Evolutionary conservation across 1,284 basidiomycete species (phyloP), one percentile per base, ranked within the genome.

Genomic region (Termitomyces sp.): DNA sequence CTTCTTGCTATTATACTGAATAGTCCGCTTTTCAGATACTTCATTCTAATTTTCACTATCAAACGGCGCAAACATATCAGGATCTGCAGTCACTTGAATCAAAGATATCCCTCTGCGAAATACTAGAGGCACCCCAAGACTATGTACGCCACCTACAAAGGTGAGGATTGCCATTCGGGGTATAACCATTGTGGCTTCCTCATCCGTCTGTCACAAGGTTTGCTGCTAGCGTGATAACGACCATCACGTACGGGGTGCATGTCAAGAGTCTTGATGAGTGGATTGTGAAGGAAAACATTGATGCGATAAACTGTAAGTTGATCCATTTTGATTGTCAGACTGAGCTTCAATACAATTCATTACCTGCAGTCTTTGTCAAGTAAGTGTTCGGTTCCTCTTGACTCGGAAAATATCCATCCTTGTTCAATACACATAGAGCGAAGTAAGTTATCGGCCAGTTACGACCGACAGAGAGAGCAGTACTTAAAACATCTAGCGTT

Each of bases 51-150:
- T 73, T 77, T 48, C 75, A 75, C 57, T 62, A 68, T 12, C 67
- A 72, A 31, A 69, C 67, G 42, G 67, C 76, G 2, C 74, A 75
- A 45, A 71, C 67, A 13, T 81, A 80, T 60, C 70, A 69, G 39
- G 73, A 74, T 0, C 75, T 80, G n/a, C 78, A 80, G 54, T 73
- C 70, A 10, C 64, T 80, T 13, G 79, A 81, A 60, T 78, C 75
- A 1, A 77, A 76, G 52, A 62, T 77, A 6, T 64, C 77, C 6
- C 58, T 80, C 63, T 67, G 73, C 31, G 71, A 81, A 47, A 64
- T 81, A n/a, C 58, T 78, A 9, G 64, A 66, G 8, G 65, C 74
- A 2, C 77, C 79, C 0, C 62, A 66, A n/a, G 59, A 68, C 13
- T 79, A 72, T 54, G 76, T 77, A 47, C 65, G 64, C 8, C 73